Evolutionary conservation across 257 asterid species (phyloP), one percentile per base, ranked within the genome.

Genomic region (Cruciata laevipes): DNA sequence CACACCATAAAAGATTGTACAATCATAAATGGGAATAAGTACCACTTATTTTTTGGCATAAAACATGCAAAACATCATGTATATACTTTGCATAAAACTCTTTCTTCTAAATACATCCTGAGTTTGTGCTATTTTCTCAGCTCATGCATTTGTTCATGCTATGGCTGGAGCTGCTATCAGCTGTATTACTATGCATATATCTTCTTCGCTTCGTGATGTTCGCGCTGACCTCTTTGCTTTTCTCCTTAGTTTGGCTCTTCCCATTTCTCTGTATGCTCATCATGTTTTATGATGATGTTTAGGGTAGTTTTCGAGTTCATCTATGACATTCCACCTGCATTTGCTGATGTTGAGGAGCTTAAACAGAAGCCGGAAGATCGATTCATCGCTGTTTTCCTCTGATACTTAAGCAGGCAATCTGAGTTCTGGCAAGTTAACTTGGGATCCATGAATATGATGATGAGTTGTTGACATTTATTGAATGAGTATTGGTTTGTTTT

Each of bases 211-310:
- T 33, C 3, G n/a, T 73, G 30, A 12, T 67, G 21, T 31, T 35
- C 17, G 56, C 68, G 14, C 44, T 72, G 2, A 12, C 67, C 40
- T 52, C n/a, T 35, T 23, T 65, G 6, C 63, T 68, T 38, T 42
- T 72, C 6, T 30, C 71, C 7, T 65, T 73, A 33, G 12, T 67
- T 49, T 23, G 56, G 24, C 63, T 63, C 18, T 74, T 57, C 31
- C 78, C 71, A 55, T 56, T 44, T 20, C 52, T 44, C 17, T 69
- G 61, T 17, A 12, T n/a, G n/a, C n/a, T 64, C 17, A 64, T 55
- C 57, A 16, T 65, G 21, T 61, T 61, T 24, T 31, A 38, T 63
- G 3, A 3, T 63, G 10, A 37, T 74, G 47, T 65, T 49, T 9
- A 59, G 57, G 56, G 5, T 14, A 40, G 14, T 69, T 6, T 69